These are phyloP conservation scores for Diaporthe caulivora DNA, from an alignment of 2,329 filamentous ascomycete genomes.

Conservation along the genomic window DNA sequence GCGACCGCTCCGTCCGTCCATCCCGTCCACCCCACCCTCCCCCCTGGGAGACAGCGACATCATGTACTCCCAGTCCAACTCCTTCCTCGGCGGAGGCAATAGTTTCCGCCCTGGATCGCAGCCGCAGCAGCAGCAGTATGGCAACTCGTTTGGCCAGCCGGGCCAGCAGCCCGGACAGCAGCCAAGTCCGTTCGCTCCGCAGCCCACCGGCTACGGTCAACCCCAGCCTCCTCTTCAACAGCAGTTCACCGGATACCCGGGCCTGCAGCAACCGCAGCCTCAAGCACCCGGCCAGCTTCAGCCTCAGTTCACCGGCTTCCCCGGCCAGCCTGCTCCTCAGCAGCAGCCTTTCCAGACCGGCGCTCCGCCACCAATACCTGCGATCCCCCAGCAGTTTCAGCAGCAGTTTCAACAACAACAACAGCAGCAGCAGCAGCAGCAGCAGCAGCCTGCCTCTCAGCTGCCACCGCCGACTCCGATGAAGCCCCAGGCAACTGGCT, in stretches of 20 bases:
- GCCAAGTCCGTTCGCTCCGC: slow-evolving; percentile 67
- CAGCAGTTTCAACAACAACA: slow-evolving; percentile 68
- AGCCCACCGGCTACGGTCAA: slow-evolving; percentile 72
- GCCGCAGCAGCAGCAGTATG: slow-evolving; percentile 65
- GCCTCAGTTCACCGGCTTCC: slow-evolving; percentile 77
- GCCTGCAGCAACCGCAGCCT: slow-evolving; percentile 66
- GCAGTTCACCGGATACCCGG: slow-evolving; percentile 72
- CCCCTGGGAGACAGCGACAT: slow-evolving; percentile 38
- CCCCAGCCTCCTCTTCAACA: slow-evolving; percentile 60
- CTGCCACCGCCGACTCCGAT: slow-evolving; percentile 70
- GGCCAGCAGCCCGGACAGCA: slow-evolving; percentile 59
- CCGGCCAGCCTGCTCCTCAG: slow-evolving; percentile 54
- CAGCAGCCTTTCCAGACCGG: slow-evolving; percentile 74
- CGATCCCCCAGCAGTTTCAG: slow-evolving; percentile 71
- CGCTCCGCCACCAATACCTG: slow-evolving; percentile 67
- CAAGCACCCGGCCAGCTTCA: slow-evolving; percentile 71
- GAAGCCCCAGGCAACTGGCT: slow-evolving; percentile 75
- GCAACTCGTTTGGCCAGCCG: slow-evolving; percentile 56
- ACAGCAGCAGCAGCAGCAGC: slow-evolving; percentile 59
- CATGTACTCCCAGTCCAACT: slow-evolving; percentile 94
- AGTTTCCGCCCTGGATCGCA: slow-evolving; percentile 75
- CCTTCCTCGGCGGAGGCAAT: slow-evolving; percentile 84
- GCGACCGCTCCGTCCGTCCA: slow-evolving; percentile 10
- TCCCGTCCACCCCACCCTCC: slow-evolving; percentile 5
- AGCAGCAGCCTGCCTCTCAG: slow-evolving; percentile 58